Percentiles rank a stretch among this genome's conserved stretches.
Evolutionary conservation across 148 eudicot species (phyloP).

Genomic region (Rhododendron ferrugineum): DNA sequence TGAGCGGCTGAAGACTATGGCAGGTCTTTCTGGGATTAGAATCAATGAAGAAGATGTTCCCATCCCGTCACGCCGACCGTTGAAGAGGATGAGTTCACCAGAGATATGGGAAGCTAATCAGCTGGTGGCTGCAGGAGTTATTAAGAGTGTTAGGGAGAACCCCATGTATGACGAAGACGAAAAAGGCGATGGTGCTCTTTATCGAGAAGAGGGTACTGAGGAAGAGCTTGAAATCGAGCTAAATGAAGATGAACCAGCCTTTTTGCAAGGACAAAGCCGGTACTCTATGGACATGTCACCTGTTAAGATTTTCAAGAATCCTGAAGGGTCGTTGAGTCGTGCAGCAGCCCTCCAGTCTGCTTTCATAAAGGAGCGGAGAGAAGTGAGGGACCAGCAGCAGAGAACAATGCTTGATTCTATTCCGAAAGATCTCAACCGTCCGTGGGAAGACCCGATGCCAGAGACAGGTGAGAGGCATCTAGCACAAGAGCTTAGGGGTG

Average conservation of each 20-base stretch:
- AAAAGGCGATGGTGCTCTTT: constrained; percentile 62
- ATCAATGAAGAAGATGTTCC: constrained; percentile 50
- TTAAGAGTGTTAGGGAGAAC: constrained; percentile 54
- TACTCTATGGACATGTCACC: constrained; percentile 87
- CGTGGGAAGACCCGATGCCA: constrained; percentile 99
- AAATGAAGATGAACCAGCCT: constrained; percentile 85
- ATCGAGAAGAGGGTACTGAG: constrained; percentile 75
- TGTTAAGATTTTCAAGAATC: constrained; percentile 81
- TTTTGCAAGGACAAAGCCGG: constrained; percentile 66
- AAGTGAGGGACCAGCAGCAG: constrained; percentile 83
- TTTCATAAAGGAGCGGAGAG: constrained; percentile 80
- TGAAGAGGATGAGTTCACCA: constrained; percentile 86
- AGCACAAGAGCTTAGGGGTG: constrained; percentile 93
- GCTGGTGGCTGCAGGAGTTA: constrained; percentile 75
- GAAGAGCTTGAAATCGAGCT: constrained; percentile 89
- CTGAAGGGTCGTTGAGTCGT: constrained; percentile 86
- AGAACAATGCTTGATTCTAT: constrained; percentile 87
- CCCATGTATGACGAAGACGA: constrained; percentile 76
- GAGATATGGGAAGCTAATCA: constrained; percentile 92
- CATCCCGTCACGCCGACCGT: constrained; percentile 55
- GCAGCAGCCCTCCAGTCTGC: constrained; percentile 92
- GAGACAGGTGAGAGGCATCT: constrained; percentile 91
- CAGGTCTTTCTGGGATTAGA: constrained; percentile 72
- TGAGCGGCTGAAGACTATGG: too few species aligned
- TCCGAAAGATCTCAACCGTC: constrained; percentile 91